A percentile compares a stretch with the other conserved stretches of the same genome.
phyloP scores from a whole-genome alignment of 176 grass and related monocot species.

The Leersia perrieri region DNA sequence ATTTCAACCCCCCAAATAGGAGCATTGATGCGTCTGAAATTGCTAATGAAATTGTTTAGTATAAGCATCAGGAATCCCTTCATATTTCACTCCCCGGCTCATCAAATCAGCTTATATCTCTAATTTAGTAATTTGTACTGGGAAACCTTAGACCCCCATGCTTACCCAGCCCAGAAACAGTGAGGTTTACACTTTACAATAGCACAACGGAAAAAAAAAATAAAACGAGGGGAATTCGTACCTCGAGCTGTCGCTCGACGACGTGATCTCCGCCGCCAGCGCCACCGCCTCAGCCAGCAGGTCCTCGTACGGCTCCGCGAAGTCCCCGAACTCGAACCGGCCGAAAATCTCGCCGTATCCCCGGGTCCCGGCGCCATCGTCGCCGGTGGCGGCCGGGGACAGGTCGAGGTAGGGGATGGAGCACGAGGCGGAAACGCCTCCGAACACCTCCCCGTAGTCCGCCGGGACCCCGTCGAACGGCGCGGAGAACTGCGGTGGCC shows the following conservation, averaged over 20 bases:
- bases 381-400: slow-evolving; percentile 26
- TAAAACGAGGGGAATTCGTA: neutral
- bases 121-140: neutral
- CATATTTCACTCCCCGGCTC: neutral
- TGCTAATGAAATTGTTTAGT: neutral
- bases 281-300: slow-evolving; percentile 39
- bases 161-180: neutral
- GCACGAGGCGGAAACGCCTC: slow-evolving; percentile 65
- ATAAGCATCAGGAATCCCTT: slow-evolving; percentile 1
- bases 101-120: neutral
- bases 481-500: slow-evolving; percentile 47
- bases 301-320: slow-evolving; percentile 73
- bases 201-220: neutral
- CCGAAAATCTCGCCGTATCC: slow-evolving; percentile 85
- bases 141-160: neutral
- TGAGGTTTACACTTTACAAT: neutral
- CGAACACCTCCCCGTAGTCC: slow-evolving; percentile 84
- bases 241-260: slow-evolving; percentile 49
- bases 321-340: slow-evolving; percentile 55
- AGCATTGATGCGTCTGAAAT: neutral
- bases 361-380: slow-evolving; percentile 14
- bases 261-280: slow-evolving; percentile 51
- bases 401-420: slow-evolving; percentile 93
- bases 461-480: slow-evolving; percentile 34
- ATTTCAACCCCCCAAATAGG: neutral